Percentiles rank a stretch among this genome's conserved stretches.
phyloP scores from a whole-genome alignment of 2,329 filamentous ascomycete genomes.

The Exophiala aquamarina region DNA sequence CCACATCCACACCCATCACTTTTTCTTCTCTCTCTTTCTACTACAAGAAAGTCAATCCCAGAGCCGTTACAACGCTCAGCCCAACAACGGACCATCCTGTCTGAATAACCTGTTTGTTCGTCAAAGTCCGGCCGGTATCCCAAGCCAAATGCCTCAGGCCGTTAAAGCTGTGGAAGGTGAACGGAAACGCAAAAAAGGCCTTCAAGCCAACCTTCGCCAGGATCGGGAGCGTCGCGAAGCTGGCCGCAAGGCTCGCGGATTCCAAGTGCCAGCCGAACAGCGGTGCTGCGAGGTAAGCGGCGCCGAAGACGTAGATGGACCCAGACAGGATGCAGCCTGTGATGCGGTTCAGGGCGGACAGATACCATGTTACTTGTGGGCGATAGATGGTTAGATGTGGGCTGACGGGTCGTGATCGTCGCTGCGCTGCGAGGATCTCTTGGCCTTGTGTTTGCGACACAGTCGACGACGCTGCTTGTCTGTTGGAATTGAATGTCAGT shows the following conservation, averaged over 20 bases:
- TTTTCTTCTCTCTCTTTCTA: no score
- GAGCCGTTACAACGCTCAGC: slow-evolving; percentile 17
- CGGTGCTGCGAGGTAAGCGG: slow-evolving; percentile 78
- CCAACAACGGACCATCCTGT: slow-evolving; percentile 27
- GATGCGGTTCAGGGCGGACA: slow-evolving; percentile 75
- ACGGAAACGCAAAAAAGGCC: slow-evolving; percentile 59
- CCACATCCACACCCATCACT: no score
- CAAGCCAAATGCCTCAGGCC: slow-evolving; percentile 71
- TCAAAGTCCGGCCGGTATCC: slow-evolving; percentile 64
- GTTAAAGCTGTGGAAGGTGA: slow-evolving; percentile 68
- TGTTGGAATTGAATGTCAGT: slow-evolving; percentile 3
- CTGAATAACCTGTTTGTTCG: slow-evolving; percentile 61
- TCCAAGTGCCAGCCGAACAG: slow-evolving; percentile 71
- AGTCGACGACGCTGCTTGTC: slow-evolving; percentile 42
- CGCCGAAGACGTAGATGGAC: slow-evolving; percentile 74
- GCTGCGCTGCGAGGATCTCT: slow-evolving; percentile 76
- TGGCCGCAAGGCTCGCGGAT: slow-evolving; percentile 61
- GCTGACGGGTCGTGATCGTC: slow-evolving; percentile 74
- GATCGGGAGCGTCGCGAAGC: slow-evolving; percentile 62
- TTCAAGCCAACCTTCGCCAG: slow-evolving; percentile 61
- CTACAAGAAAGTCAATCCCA: slow-evolving; percentile 16
- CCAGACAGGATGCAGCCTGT: slow-evolving; percentile 74
- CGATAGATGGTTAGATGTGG: slow-evolving; percentile 87
- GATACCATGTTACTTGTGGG: slow-evolving; percentile 81
- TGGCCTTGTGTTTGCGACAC: slow-evolving; percentile 55